A percentile compares a stretch with the other conserved stretches of the same genome.
These are phyloP conservation scores for Leishmania martiniquensis DNA, from an alignment of 208 protist genomes.

Conservation along the genomic window DNA sequence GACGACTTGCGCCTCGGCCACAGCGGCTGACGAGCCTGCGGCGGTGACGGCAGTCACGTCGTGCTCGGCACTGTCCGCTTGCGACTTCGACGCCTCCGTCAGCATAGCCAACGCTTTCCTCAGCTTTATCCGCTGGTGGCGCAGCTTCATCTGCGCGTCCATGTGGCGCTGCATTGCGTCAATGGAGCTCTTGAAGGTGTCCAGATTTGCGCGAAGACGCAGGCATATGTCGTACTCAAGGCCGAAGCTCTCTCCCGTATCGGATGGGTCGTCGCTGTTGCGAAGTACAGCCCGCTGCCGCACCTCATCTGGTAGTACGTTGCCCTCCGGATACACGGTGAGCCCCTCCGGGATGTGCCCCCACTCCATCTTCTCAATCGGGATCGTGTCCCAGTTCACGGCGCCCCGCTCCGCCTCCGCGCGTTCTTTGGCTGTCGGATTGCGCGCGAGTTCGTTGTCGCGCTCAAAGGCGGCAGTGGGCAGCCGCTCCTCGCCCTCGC, in stretches of 20 bases:
- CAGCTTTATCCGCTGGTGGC: constrained; percentile 47
- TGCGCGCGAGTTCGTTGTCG: constrained; percentile 21
- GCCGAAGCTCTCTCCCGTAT: constrained; percentile 26
- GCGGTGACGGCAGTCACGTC: not conserved
- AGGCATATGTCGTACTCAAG: constrained; percentile 41
- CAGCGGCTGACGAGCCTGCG: not conserved
- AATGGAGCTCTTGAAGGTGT: constrained; percentile 72
- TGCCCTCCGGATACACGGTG: constrained; percentile 71
- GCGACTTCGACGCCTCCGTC: constrained; percentile 1
- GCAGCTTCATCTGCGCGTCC: constrained; percentile 58
- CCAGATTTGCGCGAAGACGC: constrained; percentile 53
- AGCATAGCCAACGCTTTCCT: constrained; percentile 23
- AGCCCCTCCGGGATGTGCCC: constrained; percentile 78
- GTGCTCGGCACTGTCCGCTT: not conserved
- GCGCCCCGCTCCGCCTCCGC: constrained; percentile 12
- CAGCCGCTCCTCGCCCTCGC: constrained; percentile 63
- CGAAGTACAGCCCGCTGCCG: not conserved
- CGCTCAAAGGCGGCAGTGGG: constrained; percentile 49
- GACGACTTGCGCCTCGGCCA: constrained; percentile 20
- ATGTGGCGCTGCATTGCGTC: constrained; percentile 70
- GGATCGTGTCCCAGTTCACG: constrained; percentile 34
- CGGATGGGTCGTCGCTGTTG: not conserved
- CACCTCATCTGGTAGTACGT: constrained; percentile 2
- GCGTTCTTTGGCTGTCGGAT: not conserved
- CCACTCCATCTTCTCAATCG: constrained; percentile 72